These are phyloP conservation scores for Schwanniomyces yamadae DNA, from an alignment of 805 yeast genomes.

Conservation along the genomic window DNA sequence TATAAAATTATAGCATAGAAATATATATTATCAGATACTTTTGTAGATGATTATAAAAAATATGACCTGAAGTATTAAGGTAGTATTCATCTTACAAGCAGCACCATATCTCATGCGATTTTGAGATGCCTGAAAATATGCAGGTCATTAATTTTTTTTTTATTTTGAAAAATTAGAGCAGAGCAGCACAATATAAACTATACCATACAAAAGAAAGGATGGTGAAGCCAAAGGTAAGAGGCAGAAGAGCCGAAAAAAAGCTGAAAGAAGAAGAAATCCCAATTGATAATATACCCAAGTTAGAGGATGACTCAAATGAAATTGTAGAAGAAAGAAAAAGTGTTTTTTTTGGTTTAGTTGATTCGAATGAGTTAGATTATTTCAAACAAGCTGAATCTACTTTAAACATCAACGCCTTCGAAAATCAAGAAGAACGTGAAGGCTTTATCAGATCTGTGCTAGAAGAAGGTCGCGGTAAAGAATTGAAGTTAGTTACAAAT, in stretches of 20 bases:
- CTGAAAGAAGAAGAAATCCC: slow-evolving; percentile 16
- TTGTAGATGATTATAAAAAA: not conserved
- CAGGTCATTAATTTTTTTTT: no score
- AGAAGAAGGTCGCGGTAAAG: slow-evolving; percentile 86
- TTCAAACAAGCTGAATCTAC: slow-evolving; percentile 92
- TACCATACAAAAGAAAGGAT: slow-evolving; percentile 5
- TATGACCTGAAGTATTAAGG: not conserved
- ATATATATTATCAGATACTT: no score
- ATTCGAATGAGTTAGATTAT: slow-evolving; percentile 80
- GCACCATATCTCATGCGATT: no score
- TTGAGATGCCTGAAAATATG: no score
- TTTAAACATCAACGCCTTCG: slow-evolving; percentile 76
- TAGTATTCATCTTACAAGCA: no score
- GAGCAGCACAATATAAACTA: slow-evolving; percentile 5
- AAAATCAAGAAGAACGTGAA: slow-evolving; percentile 63
- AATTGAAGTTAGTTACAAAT: slow-evolving; percentile 86
- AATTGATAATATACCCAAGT: slow-evolving; percentile 4
- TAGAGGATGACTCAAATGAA: slow-evolving; percentile 4
- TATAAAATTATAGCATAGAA: no score
- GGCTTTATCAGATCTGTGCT: slow-evolving; percentile 76
- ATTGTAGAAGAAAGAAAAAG: slow-evolving; percentile 12
- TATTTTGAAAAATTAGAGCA: slow-evolving; percentile 4
- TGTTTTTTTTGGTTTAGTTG: slow-evolving; percentile 80
- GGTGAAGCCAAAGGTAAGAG: slow-evolving; percentile 33
- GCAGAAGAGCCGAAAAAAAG: slow-evolving; percentile 39